Base-by-base conservation (phyloP, 805 yeast genomes). In the Ogataea pilisensis region DNA sequence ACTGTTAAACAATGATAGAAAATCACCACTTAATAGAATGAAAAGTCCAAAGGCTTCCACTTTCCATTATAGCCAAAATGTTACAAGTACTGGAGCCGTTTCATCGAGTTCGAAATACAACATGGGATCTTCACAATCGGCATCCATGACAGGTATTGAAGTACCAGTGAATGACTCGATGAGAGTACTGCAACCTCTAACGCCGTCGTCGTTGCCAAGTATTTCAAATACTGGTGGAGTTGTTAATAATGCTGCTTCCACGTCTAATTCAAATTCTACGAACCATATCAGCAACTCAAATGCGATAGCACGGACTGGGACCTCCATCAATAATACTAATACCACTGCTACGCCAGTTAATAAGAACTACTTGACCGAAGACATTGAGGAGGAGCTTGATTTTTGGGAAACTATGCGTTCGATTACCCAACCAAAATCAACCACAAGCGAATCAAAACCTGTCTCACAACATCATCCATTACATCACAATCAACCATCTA, bases 371-470 rank as follows among this genome's bases (percentile, higher is more conserved):
- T n/a, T 50, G 17, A 41, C 51, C n/a, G 78, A 70, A 28, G 81
- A 74, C 11, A 60, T 70, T 4, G 86, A 79, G 31, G 87, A 78
- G 43, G 87, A 76, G 18, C 50, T 75, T 26, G 88, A 81, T 55
- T 82, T 81, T 54, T 82, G 86, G 84, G 89, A 82, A 46, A 76
- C 79, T 2, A 70, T 82, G 73, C 68, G 82, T 36, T 69, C 78
- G 14, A 54, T 81, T 18, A 75, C 81, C 1, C 73, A 72, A 33
- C 59, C 65, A 5, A 65, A 58, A 26, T 49, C 51, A 48, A 60
- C 43, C 26, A 35, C 57, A 29, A 35, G 50, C 7, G 46, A 32
- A 14, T 42, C 40, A 14, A 38, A 52, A 35, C 80, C 80, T 0
- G 79, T 73, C 2, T 72, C 79, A 1, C 76, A 70, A 41, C 80